Evolutionary conservation across 164 flowering plant genomes (phyloP), one percentile per base, ranked within the genome.

Genomic region (Piper betle): DNA sequence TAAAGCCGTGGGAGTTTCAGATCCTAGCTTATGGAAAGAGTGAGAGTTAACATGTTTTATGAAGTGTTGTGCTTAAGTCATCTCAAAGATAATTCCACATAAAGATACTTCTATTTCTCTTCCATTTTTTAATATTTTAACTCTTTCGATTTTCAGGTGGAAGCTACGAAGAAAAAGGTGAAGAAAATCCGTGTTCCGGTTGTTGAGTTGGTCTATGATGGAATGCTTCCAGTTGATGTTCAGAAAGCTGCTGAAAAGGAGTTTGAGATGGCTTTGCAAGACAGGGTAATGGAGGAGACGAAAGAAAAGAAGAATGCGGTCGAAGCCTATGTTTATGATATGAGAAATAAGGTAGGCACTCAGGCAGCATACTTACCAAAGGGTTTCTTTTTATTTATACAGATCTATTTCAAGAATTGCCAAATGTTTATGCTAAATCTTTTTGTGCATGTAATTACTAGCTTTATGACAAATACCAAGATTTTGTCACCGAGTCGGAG

Each of bases 201-300:
- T 5, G n/a, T 77, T 1, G 98, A 89, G 69, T 4, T 78, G n/a
- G 82, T 92, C 17, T 82, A 83, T 74, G 98, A 96, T 58, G 93
- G 72, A 33, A 69, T 87, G 80, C 53, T 40, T 6, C 66, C 86
- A 11, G 82, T 61, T 39, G 98, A 87, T 74, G 69, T 92, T 64
- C 88, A 92, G 62, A 92, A 87, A 58, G 93, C 91, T 41, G 77
- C 84, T 5, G 98, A 91, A 66, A 91, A 91, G 74, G 98, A 91
- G 66, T 91, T 88, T 77, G 98, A 91, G 71, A 87, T 91, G 98
- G 96, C 96, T 40, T 68, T 91, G 71, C 98, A 91, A 74, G 98
- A 89, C 59, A 83, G 96, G 17, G 85, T 92, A 20, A 89, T 92
- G 98, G 98, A 92, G 71, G 96, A 92, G 63, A 92, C 98, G 0